These are phyloP conservation scores for Fragaria nilgerrensis DNA, from an alignment of 306 rosid species.

Conservation along the genomic window DNA sequence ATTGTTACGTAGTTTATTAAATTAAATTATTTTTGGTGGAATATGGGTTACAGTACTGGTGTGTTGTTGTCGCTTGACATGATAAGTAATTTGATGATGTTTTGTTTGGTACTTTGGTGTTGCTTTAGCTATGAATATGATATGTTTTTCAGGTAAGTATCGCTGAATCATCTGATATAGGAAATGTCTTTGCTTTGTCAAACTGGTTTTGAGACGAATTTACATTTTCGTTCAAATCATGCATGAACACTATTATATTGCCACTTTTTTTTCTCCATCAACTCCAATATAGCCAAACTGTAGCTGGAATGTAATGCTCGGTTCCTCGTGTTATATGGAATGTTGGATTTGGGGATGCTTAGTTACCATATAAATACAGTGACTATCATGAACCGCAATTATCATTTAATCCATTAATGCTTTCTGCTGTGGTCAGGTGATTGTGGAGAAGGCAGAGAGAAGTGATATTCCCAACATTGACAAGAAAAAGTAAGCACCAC, in stretches of 20 bases:
- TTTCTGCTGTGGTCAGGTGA: slow-evolving; percentile 30
- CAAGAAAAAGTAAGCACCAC: slow-evolving; percentile 43
- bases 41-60: not conserved
- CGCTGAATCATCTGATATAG: not conserved
- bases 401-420: not conserved
- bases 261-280: not conserved
- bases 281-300: not conserved
- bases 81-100: not conserved
- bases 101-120: not conserved
- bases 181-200: not conserved
- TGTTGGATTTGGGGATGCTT: not conserved
- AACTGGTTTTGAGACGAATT: not conserved
- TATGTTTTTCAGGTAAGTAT: not conserved
- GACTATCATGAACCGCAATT: not conserved
- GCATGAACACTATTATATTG: not conserved
- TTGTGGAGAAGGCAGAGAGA: slow-evolving; percentile 45
- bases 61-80: not conserved
- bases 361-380: not conserved
- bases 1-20: not conserved
- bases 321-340: not conserved
- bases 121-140: not conserved
- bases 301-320: not conserved
- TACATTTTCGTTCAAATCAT: not conserved
- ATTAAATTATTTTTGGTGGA: not conserved
- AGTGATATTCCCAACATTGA: slow-evolving; percentile 53